phyloP scores from a whole-genome alignment of 2,329 filamentous ascomycete genomes.

The Epichloe festucae region DNA sequence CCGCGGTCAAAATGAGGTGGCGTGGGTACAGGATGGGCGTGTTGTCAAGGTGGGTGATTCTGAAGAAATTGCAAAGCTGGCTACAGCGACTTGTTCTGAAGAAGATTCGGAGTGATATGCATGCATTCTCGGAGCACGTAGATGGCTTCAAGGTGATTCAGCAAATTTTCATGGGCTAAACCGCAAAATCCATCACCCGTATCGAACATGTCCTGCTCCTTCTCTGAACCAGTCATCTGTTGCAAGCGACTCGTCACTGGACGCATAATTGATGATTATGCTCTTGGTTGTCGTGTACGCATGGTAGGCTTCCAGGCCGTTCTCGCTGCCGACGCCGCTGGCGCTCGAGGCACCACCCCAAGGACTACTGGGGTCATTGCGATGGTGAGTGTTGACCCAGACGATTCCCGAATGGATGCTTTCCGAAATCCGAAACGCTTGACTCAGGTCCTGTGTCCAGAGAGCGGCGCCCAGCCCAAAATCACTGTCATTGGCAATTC shows the following conservation, averaged over 20 bases:
- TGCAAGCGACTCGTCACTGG: constrained; percentile 34
- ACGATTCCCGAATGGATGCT: constrained; percentile 52
- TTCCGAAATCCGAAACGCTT: constrained; percentile 62
- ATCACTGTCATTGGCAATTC: constrained; percentile 57
- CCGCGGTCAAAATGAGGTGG: background rate
- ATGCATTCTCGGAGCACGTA: no score
- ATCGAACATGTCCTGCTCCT: constrained; percentile 34
- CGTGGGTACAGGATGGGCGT: background rate
- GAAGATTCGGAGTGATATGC: background rate
- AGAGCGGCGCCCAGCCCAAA: constrained; percentile 68
- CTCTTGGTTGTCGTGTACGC: constrained; percentile 50
- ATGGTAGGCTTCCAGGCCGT: constrained; percentile 51
- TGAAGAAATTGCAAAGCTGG: background rate
- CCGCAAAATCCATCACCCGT: constrained; percentile 12
- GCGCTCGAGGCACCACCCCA: constrained; percentile 52
- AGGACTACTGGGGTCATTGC: constrained; percentile 58
- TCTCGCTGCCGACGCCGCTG: constrained; percentile 60
- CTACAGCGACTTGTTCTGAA: background rate
- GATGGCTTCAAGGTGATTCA: no score
- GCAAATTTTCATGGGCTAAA: background rate
- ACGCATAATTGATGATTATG: constrained; percentile 56
- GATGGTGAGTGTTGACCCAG: constrained; percentile 51
- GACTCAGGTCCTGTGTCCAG: constrained; percentile 64
- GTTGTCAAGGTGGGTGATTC: background rate
- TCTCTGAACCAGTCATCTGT: constrained; percentile 58